Conservation (phyloP, 2,329 filamentous ascomycete species). For the Microsporum canis region DNA sequence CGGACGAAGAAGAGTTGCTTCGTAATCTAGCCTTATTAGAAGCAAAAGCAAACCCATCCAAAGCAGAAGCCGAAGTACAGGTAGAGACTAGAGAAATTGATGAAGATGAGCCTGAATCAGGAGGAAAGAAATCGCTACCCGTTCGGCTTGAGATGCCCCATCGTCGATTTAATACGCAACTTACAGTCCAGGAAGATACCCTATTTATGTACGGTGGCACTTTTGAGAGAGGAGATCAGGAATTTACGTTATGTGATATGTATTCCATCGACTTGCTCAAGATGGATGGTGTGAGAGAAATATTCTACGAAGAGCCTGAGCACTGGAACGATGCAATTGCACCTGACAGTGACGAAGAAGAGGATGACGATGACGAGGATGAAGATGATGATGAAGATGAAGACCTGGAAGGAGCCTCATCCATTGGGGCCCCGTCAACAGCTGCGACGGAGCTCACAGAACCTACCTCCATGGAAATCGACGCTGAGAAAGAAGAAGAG, state of each 20-base stretch:
- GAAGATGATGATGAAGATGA: slow-evolving; percentile 30
- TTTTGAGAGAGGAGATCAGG: slow-evolving; percentile 85
- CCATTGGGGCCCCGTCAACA: slow-evolving; percentile 27
- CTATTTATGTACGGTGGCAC: slow-evolving; percentile 93
- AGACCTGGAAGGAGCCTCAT: slow-evolving; percentile 37
- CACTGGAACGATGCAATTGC: slow-evolving; percentile 64
- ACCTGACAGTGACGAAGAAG: slow-evolving; percentile 48
- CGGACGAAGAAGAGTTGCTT: slow-evolving; percentile 82
- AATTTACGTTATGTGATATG: slow-evolving; percentile 92
- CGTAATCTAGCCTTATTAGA: slow-evolving; percentile 78
- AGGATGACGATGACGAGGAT: slow-evolving; percentile 32
- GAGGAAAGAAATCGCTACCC: slow-evolving; percentile 48
- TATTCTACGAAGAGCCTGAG: slow-evolving; percentile 73
- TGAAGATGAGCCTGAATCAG: slow-evolving; percentile 43
- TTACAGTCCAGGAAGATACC: slow-evolving; percentile 83
- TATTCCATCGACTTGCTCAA: slow-evolving; percentile 91
- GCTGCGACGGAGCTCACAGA: slow-evolving; percentile 28
- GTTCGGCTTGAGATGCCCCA: slow-evolving; percentile 77
- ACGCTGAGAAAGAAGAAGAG: slow-evolving; percentile 30
- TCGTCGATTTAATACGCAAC: slow-evolving; percentile 76
- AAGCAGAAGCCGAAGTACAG: slow-evolving; percentile 33
- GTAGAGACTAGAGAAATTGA: slow-evolving; percentile 34
- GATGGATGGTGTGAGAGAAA: slow-evolving; percentile 82
- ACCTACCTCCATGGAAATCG: slow-evolving; percentile 15
- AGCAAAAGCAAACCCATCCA: slow-evolving; percentile 51